Evolutionary conservation across 805 yeast genomes (phyloP).

Genomic region (Cyberlindnera petersonii): DNA sequence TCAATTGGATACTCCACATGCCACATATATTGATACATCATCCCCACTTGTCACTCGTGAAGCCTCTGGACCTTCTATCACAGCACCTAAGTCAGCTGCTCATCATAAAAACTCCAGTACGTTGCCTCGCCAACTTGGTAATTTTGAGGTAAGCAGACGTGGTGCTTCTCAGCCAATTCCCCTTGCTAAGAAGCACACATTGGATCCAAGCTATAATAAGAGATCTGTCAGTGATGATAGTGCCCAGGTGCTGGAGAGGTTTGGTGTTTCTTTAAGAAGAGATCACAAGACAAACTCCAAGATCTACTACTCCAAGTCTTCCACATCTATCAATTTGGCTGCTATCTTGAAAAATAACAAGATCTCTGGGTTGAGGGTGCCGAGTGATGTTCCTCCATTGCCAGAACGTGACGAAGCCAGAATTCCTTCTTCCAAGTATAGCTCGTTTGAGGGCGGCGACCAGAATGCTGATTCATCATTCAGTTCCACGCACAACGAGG

Average conservation of each 20-base stretch:
- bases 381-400: slow-evolving; percentile 11
- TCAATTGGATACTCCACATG: slow-evolving; percentile 1
- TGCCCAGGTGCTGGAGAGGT: slow-evolving; percentile 21
- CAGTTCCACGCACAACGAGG: slow-evolving; percentile 17
- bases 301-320: slow-evolving; percentile 27
- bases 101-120: slow-evolving; percentile 3
- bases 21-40: slow-evolving; percentile 3
- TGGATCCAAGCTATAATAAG: slow-evolving; percentile 25
- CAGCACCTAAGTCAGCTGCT: not conserved
- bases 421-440: slow-evolving; percentile 26
- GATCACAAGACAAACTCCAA: slow-evolving; percentile 20
- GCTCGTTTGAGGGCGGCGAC: slow-evolving; percentile 13
- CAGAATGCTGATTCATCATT: slow-evolving; percentile 6
- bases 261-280: slow-evolving; percentile 23
- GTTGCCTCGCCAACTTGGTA: slow-evolving; percentile 15
- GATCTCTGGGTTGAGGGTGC: slow-evolving; percentile 5
- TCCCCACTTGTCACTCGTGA: slow-evolving; percentile 4
- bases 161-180: slow-evolving; percentile 20
- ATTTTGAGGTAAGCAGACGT: slow-evolving; percentile 18
- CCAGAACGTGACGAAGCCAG: slow-evolving; percentile 18
- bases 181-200: slow-evolving; percentile 17
- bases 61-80: not conserved
- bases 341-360: slow-evolving; percentile 18
- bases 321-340: slow-evolving; percentile 27
- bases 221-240: slow-evolving; percentile 18